Percentiles rank a stretch among this genome's conserved stretches.
These are phyloP conservation scores for Peltaster fructicola DNA, from an alignment of 2,329 filamentous ascomycete genomes.

Conservation along the genomic window DNA sequence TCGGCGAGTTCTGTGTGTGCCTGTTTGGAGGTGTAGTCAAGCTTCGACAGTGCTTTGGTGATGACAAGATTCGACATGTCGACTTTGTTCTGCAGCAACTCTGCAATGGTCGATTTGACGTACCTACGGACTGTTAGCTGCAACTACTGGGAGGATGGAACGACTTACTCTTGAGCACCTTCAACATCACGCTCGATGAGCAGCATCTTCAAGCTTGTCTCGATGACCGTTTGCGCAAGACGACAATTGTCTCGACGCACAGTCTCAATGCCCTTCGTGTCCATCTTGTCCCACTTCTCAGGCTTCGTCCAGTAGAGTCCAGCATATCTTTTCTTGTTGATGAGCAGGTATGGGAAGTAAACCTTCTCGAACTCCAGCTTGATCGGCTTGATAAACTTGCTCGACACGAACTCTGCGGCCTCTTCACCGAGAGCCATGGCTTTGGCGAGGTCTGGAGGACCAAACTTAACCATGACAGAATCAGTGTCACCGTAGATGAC, in stretches of 20 bases:
- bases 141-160: slow-evolving; percentile 1
- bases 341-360: slow-evolving; percentile 91
- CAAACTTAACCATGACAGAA: slow-evolving; percentile 99
- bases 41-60: slow-evolving; percentile 87
- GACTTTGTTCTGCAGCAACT: slow-evolving; percentile 89
- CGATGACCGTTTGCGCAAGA: slow-evolving; percentile 89
- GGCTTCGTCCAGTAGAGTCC: slow-evolving; percentile 95
- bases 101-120: slow-evolving; percentile 89
- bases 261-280: slow-evolving; percentile 97
- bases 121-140: slow-evolving; percentile 44
- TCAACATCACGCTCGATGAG: slow-evolving; percentile 82
- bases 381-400: slow-evolving; percentile 89
- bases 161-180: slow-evolving; percentile 75
- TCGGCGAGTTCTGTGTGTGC: slow-evolving; percentile 90
- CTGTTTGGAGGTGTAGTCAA: slow-evolving; percentile 78
- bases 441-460: slow-evolving; percentile 66
- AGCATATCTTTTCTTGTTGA: slow-evolving; percentile 99
- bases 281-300: slow-evolving; percentile 97
- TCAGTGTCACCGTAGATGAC: slow-evolving; percentile 99
- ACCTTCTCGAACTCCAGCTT: slow-evolving; percentile 99
- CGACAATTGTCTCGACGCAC: slow-evolving; percentile 93
- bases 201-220: slow-evolving; percentile 89
- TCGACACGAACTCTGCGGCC: slow-evolving; percentile 71
- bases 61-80: slow-evolving; percentile 99
- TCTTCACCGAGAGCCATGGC: slow-evolving; percentile 94